Evolutionary conservation across 805 yeast genomes (phyloP).

Genomic region (Teunomyces stri): DNA sequence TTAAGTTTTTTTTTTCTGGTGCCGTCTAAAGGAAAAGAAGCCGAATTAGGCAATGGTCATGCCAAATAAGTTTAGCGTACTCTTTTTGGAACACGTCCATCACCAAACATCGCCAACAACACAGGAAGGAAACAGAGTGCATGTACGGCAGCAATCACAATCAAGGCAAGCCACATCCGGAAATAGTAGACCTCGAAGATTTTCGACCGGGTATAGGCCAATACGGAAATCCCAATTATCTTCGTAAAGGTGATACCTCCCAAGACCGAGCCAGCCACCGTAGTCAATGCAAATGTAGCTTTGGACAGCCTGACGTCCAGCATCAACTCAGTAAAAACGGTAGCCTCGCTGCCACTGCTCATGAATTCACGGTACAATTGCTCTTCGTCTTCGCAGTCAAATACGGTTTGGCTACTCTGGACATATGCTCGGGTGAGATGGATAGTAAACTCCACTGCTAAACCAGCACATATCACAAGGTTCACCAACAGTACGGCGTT

Average conservation of each 20-base stretch:
- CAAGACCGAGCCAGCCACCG: conserved; percentile 87
- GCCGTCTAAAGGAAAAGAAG: neutral
- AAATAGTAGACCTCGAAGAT: conserved; percentile 91
- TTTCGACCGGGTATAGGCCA: conserved; percentile 83
- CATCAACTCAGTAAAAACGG: neutral
- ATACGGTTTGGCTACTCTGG: conserved; percentile 8
- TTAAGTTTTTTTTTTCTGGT: neutral
- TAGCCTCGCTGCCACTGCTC: conserved; percentile 6
- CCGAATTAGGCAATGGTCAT: neutral
- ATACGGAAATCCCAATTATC: conserved; percentile 78
- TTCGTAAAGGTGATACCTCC: conserved; percentile 91
- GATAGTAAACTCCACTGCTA: conserved; percentile 90
- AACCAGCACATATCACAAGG: conserved; percentile 85
- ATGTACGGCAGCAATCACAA: conserved; percentile 75
- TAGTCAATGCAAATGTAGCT: conserved; percentile 60
- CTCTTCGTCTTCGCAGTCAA: conserved; percentile 5
- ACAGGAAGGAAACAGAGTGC: conserved; percentile 79
- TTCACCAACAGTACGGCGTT: conserved; percentile 91
- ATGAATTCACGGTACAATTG: conserved; percentile 12
- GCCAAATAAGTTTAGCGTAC: neutral
- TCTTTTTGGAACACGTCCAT: neutral
- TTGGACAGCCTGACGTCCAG: conserved; percentile 16
- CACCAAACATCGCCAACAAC: conserved; percentile 32
- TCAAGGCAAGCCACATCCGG: conserved; percentile 88
- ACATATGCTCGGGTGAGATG: conserved; percentile 83